Evolutionary conservation across 805 yeast genomes (phyloP), one percentile per base, ranked within the genome.

Genomic region (Yamadazyma insecticola): DNA sequence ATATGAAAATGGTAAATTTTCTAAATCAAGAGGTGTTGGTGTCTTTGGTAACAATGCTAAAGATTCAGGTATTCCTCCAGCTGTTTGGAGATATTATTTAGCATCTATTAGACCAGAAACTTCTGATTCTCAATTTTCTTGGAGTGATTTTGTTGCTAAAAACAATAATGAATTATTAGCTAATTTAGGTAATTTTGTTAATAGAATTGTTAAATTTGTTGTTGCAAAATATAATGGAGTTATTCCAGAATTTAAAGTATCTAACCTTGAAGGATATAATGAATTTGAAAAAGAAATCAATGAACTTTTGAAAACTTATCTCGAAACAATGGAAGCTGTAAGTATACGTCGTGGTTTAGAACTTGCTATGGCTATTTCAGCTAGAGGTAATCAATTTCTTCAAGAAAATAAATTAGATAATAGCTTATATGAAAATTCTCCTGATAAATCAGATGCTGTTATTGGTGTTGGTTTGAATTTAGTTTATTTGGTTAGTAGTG

Each of bases 21-120:
- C 97, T 35, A 92, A 92, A 65, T 86, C 96, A n/a, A 79, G 98
- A 64, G 92, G 92, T 47, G 74, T 90, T 40, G 99, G 99, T 62
- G 99, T 92, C 26, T 92, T 92, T 53, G 99, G 99, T 54, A 90
- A 90, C 65, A 89, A 86, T 53, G 99, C 97, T 24, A 78, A 87
- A 62, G 96, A 85, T 22, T 85, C 95, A 22, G 96, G 96, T 23
- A 60, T 92, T 20, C 69, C 94, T 3, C 78, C 97, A 26, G 82
- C 95, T 26, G 97, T 92, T 24, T 92, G 98, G 98, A 80, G 99
- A 72, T 92, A 90, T 63, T 92, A 92, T 61, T 72, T 92, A 56
- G 82, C 95, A 3, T 75, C 88, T 26, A 78, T 89, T 20, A 78
- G 99, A 59, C 99, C 99, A 19, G 99, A 92, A 69, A 70, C 88